Conservation (phyloP, 768 basidiomycete genomes). For the Udeniomyces megalosporus region DNA sequence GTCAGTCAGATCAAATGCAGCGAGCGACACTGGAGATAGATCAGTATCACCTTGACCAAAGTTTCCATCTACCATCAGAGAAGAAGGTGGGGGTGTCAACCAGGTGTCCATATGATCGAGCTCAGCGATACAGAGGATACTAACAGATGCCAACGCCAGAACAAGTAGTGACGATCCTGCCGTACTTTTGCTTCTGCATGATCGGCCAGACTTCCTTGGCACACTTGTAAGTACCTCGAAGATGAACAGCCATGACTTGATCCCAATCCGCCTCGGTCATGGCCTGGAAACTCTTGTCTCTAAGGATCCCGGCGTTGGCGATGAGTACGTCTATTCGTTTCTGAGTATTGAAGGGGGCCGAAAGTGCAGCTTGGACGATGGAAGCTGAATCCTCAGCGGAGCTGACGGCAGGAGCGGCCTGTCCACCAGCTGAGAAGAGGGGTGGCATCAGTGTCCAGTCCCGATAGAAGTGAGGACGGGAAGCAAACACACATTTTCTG, state of each 20-base stretch:
- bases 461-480: background rate
- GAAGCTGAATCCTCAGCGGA: constrained; percentile 84
- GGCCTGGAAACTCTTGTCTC: constrained; percentile 79
- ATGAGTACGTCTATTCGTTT: constrained; percentile 57
- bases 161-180: constrained; percentile 84
- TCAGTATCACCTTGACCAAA: constrained; percentile 52
- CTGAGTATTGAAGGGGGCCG: constrained; percentile 52
- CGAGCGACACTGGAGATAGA: too few species aligned
- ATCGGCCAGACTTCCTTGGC: constrained; percentile 89
- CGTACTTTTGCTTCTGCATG: constrained; percentile 92
- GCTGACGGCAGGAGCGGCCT: constrained; percentile 63
- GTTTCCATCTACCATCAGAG: constrained; percentile 66
- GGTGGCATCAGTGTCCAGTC: background rate
- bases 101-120: background rate
- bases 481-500: constrained; percentile 41
- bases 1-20: too few species aligned
- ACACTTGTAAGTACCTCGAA: constrained; percentile 86
- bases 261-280: constrained; percentile 94
- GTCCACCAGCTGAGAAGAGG: constrained; percentile 56
- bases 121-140: constrained; percentile 25
- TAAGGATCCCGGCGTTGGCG: constrained; percentile 83
- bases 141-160: constrained; percentile 83
- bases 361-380: constrained; percentile 71
- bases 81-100: background rate
- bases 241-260: constrained; percentile 68